phyloP scores from a whole-genome alignment of 1,139 yeast genomes.

The Protomyces inundatus region DNA sequence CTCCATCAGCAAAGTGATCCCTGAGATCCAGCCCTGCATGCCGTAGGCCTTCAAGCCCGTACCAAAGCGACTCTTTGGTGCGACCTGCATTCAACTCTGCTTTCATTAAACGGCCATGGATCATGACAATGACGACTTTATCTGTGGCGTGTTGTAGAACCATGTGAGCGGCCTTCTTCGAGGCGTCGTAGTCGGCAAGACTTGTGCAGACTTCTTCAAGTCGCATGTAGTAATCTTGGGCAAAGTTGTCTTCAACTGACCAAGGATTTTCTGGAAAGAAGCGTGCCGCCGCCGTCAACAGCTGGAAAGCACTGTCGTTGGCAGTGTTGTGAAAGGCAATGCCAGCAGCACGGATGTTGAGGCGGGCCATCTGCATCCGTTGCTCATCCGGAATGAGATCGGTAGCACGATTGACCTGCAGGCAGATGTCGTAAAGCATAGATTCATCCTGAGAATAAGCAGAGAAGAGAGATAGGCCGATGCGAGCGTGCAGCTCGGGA shows the following conservation, averaged over 20 bases:
- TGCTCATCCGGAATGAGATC: not conserved
- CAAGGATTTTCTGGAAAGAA: slow-evolving; percentile 4
- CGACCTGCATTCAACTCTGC: not conserved
- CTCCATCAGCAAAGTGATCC: not conserved
- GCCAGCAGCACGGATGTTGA: slow-evolving; percentile 18
- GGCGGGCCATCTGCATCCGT: not conserved
- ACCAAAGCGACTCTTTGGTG: not conserved
- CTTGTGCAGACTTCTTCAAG: slow-evolving; percentile 7
- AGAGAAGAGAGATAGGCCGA: slow-evolving; percentile 3
- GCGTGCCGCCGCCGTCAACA: not conserved
- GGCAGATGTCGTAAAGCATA: slow-evolving; percentile 20
- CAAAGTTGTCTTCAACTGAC: not conserved
- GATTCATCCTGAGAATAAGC: not conserved
- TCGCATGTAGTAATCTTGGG: slow-evolving; percentile 1
- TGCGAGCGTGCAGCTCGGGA: slow-evolving; percentile 3
- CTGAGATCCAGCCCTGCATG: slow-evolving; percentile 5
- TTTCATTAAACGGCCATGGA: slow-evolving; percentile 6
- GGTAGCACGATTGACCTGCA: slow-evolving; percentile 14
- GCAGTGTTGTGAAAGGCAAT: slow-evolving; percentile 21
- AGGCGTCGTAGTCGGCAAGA: slow-evolving; percentile 7
- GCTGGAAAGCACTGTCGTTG: not conserved
- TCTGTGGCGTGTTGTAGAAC: slow-evolving; percentile 2
- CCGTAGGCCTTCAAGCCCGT: not conserved
- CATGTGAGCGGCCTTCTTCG: not conserved
- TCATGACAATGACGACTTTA: not conserved